Evolutionary conservation across 768 basidiomycete genomes (phyloP), one percentile per base, ranked within the genome.

Genomic region (Infundibulicybe gibba): DNA sequence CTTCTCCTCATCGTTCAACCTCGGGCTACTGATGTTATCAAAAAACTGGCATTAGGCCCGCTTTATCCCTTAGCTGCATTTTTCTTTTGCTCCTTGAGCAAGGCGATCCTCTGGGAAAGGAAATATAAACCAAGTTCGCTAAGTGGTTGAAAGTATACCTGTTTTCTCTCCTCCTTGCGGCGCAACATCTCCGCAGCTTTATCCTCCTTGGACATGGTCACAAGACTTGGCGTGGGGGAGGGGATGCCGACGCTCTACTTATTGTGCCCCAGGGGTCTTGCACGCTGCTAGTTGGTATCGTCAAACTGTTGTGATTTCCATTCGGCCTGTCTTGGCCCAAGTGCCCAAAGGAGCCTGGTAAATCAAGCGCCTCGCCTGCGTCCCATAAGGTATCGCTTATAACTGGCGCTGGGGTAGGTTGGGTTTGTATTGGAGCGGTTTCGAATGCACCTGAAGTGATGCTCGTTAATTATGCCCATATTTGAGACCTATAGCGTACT

Each of bases 111-210:
- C 87, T 87, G 50, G 25, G 25, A 25, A 43, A 41, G 40, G 39
- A 16, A 33, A 20, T 15, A 40, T 40, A 34, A 47, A 48, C 15
- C 38, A 12, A 40, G 34, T 12, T n/a, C 3, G 52, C 50, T 44
- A 19, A 19, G 12, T 16, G 39, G 14, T 15, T 13, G 17, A 42
- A 30, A 14, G 65, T 79, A 15, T 45, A 91, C 91, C 72, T 90
- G 83, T 62, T 87, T 93, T 39, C 95, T 71, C 62, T 97, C 95
- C 62, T 97, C 94, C 59, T 94, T 87, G 49, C 94, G 74, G 52
- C 87, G 73, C 6, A 87, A 87, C 83, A 97, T 87, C 70, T 97
- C 92, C n/a, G 82, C 83, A 1, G 90, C 90, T 64, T 89, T 95
- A 55, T 94, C 93, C 63, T 97, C 95, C 63, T 93, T 97, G 20